These are phyloP conservation scores for Sphaerobolus stellatus DNA, from an alignment of 1,284 basidiomycete genomes.

Conservation along the genomic window DNA sequence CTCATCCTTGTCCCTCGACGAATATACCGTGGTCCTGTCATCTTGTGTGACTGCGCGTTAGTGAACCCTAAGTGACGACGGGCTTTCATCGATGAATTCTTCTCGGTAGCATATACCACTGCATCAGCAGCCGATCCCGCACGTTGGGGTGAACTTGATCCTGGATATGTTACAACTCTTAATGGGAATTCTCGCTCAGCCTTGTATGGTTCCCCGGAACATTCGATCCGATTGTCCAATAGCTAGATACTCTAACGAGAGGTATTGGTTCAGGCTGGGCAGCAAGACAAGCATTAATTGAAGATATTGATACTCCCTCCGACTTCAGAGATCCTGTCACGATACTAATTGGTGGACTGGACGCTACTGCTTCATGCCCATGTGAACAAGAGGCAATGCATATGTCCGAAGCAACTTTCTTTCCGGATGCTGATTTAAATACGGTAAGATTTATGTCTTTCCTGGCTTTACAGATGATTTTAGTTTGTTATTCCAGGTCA, in stretches of 20 bases:
- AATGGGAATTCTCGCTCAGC: not conserved
- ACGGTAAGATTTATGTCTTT: too few species aligned
- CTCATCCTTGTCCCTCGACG: not conserved
- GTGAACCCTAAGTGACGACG: too few species aligned
- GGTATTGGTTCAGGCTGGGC: not conserved
- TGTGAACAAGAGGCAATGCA: not conserved
- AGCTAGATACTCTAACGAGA: not conserved
- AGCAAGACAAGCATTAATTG: not conserved
- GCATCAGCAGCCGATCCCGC: not conserved
- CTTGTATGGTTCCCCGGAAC: not conserved
- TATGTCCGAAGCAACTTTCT: slow-evolving; percentile 5
- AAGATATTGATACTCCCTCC: not conserved
- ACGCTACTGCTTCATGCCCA: not conserved
- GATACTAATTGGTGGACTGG: slow-evolving; percentile 3
- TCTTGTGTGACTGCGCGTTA: too few species aligned
- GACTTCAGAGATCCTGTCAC: not conserved
- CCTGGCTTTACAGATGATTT: too few species aligned
- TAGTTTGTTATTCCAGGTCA: not conserved
- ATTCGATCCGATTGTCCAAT: not conserved
- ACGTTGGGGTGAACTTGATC: not conserved
- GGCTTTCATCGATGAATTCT: too few species aligned
- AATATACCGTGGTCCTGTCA: too few species aligned
- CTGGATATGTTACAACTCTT: not conserved
- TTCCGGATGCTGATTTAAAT: too few species aligned
- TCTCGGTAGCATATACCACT: not conserved